These are phyloP conservation scores for Xylariaceae sp. DNA, from an alignment of 2,329 filamentous ascomycete species.

Conservation along the genomic window DNA sequence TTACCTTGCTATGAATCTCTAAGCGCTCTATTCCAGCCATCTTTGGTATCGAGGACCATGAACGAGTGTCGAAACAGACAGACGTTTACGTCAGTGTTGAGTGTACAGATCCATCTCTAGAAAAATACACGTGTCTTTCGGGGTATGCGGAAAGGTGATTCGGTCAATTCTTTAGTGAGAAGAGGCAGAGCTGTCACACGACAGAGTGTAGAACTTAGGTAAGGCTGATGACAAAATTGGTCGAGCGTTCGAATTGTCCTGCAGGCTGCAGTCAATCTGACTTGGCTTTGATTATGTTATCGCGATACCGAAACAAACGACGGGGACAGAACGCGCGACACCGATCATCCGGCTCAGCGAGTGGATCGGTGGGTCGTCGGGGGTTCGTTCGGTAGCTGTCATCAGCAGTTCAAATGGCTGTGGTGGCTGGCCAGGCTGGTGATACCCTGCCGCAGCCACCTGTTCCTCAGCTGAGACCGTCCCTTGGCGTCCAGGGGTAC, in stretches of 20 bases:
- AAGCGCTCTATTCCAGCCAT: slow-evolving; percentile 98
- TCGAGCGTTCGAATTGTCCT: background rate
- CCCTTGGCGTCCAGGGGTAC: too few species aligned
- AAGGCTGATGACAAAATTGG: background rate
- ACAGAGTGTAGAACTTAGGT: background rate
- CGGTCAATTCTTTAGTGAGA: background rate
- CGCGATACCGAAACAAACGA: too few species aligned
- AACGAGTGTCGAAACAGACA: slow-evolving; percentile 1
- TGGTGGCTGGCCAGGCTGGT: too few species aligned
- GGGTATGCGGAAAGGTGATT: background rate
- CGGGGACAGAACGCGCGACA: slow-evolving; percentile 1
- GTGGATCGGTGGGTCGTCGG: background rate
- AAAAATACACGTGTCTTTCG: background rate
- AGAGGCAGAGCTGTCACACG: background rate
- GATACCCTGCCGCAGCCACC: too few species aligned
- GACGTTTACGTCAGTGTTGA: slow-evolving; percentile 16
- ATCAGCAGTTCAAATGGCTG: too few species aligned
- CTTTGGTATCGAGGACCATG: slow-evolving; percentile 24
- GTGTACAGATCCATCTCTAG: slow-evolving; percentile 7
- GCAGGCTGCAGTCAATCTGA: slow-evolving; percentile 17
- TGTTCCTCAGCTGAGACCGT: too few species aligned
- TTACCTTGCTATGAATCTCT: slow-evolving; percentile 95
- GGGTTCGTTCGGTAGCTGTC: too few species aligned
- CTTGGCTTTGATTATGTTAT: background rate
- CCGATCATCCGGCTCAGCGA: slow-evolving; percentile 6